Conservation (phyloP, 2,329 filamentous ascomycete genomes). For the Zasmidium citrigriseum region DNA sequence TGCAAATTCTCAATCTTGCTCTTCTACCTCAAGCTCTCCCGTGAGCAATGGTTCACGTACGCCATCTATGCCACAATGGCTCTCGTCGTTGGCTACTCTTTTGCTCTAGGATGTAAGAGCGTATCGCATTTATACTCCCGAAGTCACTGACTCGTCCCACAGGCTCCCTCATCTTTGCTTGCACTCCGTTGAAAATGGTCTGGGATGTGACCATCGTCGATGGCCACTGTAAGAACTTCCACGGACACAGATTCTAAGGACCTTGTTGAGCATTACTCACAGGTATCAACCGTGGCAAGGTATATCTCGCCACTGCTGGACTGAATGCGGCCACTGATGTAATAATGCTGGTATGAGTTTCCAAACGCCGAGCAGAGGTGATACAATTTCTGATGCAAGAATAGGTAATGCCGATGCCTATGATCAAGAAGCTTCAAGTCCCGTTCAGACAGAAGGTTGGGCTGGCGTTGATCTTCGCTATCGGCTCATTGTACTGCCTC, state of each 20-base stretch:
- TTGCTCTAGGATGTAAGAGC: constrained; percentile 4
- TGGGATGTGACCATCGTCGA: constrained; percentile 19
- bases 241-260: no score
- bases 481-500: constrained; percentile 9
- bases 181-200: constrained; percentile 11
- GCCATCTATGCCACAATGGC: constrained; percentile 14
- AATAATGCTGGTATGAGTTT: not conserved
- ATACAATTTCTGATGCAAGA: not conserved
- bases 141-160: no score
- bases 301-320: constrained; percentile 19
- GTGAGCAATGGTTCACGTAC: constrained; percentile 14
- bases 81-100: constrained; percentile 7
- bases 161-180: constrained; percentile 15
- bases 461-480: constrained; percentile 12
- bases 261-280: no score
- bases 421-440: constrained; percentile 5
- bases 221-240: constrained; percentile 12
- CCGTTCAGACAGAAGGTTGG: constrained; percentile 14
- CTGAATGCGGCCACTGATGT: constrained; percentile 18
- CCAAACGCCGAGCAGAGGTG: not conserved
- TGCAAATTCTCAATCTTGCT: constrained; percentile 18
- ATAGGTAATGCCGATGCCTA: constrained; percentile 5
- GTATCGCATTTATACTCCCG: no score
- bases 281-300: constrained; percentile 10
- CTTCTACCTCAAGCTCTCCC: constrained; percentile 16